Percentiles rank a stretch among this genome's conserved stretches.
Conservation (phyloP, 352 stramenopile genomes). For the Phytophthora pseudosyringae region DNA sequence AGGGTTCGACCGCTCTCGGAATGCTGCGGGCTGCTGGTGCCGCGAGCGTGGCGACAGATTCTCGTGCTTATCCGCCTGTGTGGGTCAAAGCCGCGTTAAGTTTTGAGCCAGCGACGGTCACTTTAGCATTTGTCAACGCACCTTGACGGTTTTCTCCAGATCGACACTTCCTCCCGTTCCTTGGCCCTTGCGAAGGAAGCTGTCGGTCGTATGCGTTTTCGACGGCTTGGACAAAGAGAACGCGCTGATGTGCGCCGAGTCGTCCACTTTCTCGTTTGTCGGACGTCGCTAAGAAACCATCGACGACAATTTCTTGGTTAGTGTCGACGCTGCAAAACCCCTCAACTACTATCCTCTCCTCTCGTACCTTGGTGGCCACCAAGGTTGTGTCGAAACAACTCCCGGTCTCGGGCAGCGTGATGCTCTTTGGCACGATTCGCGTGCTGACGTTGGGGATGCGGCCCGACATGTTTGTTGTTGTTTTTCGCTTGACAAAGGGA, state of each 20-base stretch:
- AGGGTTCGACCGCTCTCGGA: conserved; percentile 94
- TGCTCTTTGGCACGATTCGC: conserved; percentile 79
- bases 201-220: conserved; percentile 81
- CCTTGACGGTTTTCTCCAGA: conserved; percentile 60
- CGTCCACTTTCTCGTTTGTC: conserved; percentile 75
- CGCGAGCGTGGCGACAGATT: conserved; percentile 54
- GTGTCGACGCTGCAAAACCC: neutral
- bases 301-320: neutral
- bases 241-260: conserved; percentile 69
- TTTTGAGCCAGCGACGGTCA: neutral
- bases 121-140: neutral
- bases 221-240: conserved; percentile 94
- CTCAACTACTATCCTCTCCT: neutral
- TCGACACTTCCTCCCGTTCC: conserved; percentile 87
- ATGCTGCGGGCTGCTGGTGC: conserved; percentile 76
- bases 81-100: neutral
- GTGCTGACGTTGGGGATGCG: conserved; percentile 87
- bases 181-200: conserved; percentile 92
- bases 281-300: conserved; percentile 53
- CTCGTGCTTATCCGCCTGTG: conserved; percentile 49
- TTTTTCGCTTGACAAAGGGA: neutral
- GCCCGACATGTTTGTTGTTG: conserved; percentile 46
- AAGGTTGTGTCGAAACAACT: conserved; percentile 96
- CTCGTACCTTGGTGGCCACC: conserved; percentile 54
- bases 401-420: conserved; percentile 88